Conservation (phyloP, 2,329 filamentous ascomycete species). For the Monosporascus cannonballus region DNA sequence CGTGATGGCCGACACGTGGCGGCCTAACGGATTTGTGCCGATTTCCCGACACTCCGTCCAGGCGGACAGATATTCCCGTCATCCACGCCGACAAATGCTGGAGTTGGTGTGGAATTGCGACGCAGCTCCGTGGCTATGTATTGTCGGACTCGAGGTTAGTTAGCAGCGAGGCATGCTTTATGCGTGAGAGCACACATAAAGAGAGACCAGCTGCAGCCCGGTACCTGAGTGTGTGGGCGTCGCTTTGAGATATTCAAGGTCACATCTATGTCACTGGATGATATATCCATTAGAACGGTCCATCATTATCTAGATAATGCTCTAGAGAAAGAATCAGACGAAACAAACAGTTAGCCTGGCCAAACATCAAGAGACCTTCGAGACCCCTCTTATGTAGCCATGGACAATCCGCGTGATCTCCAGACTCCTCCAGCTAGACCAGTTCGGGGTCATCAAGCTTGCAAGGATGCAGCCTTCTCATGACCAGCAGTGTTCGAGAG, state of each 20-base stretch:
- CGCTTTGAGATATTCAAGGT: constrained; percentile 7
- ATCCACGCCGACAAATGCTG: constrained; percentile 45
- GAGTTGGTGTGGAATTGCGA: constrained; percentile 41
- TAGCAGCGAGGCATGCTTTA: neutral
- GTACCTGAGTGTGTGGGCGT: constrained; percentile 40
- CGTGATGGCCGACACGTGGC: constrained; percentile 32
- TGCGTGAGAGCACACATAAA: constrained; percentile 32
- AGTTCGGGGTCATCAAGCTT: no score
- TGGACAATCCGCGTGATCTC: no score
- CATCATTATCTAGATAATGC: neutral
- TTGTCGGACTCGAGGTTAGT: neutral
- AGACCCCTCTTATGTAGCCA: no score
- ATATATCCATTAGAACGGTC: neutral
- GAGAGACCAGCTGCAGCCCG: constrained; percentile 51
- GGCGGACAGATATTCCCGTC: constrained; percentile 45
- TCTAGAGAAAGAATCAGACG: no score
- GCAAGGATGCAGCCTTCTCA: no score
- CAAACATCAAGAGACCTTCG: no score
- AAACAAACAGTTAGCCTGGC: no score
- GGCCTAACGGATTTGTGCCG: constrained; percentile 28
- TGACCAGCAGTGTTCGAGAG: no score
- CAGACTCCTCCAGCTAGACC: no score
- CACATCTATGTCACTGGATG: neutral
- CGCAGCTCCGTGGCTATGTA: constrained; percentile 44
- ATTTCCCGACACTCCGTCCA: constrained; percentile 38